phyloP scores from a whole-genome alignment of 495 filamentous ascomycete species.

The Penicillium alfredii region DNA sequence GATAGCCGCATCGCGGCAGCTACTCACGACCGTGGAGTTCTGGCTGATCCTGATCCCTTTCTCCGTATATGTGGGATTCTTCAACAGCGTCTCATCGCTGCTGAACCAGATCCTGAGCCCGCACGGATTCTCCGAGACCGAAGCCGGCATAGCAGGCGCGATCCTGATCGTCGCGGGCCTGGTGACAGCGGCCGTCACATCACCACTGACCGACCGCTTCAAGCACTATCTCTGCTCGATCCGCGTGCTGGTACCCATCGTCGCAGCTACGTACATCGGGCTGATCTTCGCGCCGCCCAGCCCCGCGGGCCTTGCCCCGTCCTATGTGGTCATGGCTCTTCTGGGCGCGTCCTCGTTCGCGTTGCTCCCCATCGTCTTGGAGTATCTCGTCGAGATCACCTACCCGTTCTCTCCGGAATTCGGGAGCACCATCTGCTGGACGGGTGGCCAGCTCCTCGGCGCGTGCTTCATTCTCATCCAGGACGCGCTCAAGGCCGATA shows the following conservation, averaged over 20 bases:
- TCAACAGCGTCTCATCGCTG: slow-evolving; percentile 85
- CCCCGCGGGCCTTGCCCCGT: slow-evolving; percentile 56
- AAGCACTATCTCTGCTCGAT: slow-evolving; percentile 74
- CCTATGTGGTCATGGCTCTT: slow-evolving; percentile 58
- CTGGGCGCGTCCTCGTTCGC: slow-evolving; percentile 77
- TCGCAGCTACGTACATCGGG: slow-evolving; percentile 64
- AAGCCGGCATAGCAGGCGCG: slow-evolving; percentile 85
- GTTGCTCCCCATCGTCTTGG: slow-evolving; percentile 76
- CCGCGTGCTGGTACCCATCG: slow-evolving; percentile 67
- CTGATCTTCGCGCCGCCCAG: slow-evolving; percentile 79
- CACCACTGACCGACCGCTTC: slow-evolving; percentile 76
- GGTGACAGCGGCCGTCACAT: slow-evolving; percentile 63
- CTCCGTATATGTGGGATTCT: slow-evolving; percentile 79
- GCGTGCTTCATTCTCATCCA: slow-evolving; percentile 77
- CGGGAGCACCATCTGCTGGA: slow-evolving; percentile 76
- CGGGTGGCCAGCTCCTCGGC: slow-evolving; percentile 63
- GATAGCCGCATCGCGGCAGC: slow-evolving; percentile 34
- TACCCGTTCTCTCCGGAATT: slow-evolving; percentile 86
- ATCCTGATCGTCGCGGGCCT: slow-evolving; percentile 87
- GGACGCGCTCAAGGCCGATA: slow-evolving; percentile 65
- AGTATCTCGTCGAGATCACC: slow-evolving; percentile 80
- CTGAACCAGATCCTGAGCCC: slow-evolving; percentile 86
- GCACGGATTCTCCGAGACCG: slow-evolving; percentile 69
- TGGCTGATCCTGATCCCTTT: slow-evolving; percentile 74
- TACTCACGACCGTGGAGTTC: slow-evolving; percentile 59